Conservation (phyloP, 2,329 filamentous ascomycete genomes). For the Colletotrichum filicis region DNA sequence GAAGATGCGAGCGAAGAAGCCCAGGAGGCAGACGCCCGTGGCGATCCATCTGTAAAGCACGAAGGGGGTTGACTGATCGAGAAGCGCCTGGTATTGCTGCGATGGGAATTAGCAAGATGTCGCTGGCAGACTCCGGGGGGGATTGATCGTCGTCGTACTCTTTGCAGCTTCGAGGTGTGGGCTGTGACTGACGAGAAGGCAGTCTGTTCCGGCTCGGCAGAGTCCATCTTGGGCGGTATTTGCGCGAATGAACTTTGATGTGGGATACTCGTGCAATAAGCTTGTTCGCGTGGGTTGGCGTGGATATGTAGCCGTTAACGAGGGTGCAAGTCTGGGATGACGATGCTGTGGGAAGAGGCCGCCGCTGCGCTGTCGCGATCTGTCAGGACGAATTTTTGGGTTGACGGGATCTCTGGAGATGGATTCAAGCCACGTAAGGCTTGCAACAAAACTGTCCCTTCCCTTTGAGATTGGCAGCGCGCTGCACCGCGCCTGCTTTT, state of each 20-base stretch:
- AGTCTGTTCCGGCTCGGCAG: conserved; percentile 86
- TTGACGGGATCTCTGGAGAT: conserved; percentile 22
- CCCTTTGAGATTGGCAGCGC: neutral
- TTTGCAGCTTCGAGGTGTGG: conserved; percentile 81
- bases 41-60: conserved; percentile 90
- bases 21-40: conserved; percentile 77
- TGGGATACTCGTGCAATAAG: neutral
- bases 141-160: conserved; percentile 61
- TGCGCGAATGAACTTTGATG: neutral
- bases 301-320: neutral
- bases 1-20: conserved; percentile 92
- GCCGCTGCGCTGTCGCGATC: conserved; percentile 25
- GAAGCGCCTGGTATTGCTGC: conserved; percentile 92
- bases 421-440: conserved; percentile 38
- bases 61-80: conserved; percentile 93
- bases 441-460: conserved; percentile 18
- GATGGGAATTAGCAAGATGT: conserved; percentile 36
- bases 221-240: conserved; percentile 73
- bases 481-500: conserved; percentile 2
- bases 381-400: conserved; percentile 35
- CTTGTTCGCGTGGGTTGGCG: neutral
- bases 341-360: conserved; percentile 16
- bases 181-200: conserved; percentile 90
- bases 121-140: neutral
- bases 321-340: neutral